Percentiles rank a stretch among this genome's conserved stretches.
Evolutionary conservation across 23 red algal genomes (phyloP).

Genomic region (Gracilaria domingensis): DNA sequence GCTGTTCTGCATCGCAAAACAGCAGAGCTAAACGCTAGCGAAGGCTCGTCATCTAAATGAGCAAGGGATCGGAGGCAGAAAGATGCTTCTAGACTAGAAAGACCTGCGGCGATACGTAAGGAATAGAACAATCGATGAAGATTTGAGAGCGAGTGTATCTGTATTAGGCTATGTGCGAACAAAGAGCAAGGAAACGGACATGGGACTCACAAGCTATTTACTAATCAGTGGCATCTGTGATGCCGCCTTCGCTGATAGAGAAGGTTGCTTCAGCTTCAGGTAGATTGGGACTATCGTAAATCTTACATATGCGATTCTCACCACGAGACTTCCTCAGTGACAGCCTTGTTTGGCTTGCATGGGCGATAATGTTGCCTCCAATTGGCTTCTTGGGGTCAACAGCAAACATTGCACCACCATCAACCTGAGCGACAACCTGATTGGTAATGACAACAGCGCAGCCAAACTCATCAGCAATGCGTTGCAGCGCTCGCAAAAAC

Average conservation of each 20-base stretch:
- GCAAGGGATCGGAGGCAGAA: not conserved
- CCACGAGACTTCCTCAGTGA: slow-evolving; percentile 91
- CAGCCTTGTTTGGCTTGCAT: slow-evolving; percentile 95
- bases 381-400: slow-evolving; percentile 96
- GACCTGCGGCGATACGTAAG: not conserved
- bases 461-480: slow-evolving; percentile 98
- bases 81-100: not conserved
- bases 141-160: no score
- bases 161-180: not conserved
- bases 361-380: slow-evolving; percentile 99
- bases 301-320: slow-evolving; percentile 96
- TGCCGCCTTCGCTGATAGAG: slow-evolving; percentile 91
- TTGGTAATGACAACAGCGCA: slow-evolving; percentile 98
- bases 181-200: not conserved
- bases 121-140: not conserved
- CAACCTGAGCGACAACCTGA: slow-evolving; percentile 98
- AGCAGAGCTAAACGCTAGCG: slow-evolving; percentile 19
- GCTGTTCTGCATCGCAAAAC: slow-evolving; percentile 76
- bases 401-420: slow-evolving; percentile 98
- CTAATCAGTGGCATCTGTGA: slow-evolving; percentile 89
- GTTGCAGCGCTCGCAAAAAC: slow-evolving; percentile 93
- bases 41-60: slow-evolving; percentile 18
- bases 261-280: slow-evolving; percentile 95
- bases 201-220: no score
- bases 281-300: slow-evolving; percentile 95